A percentile compares a stretch with the other conserved stretches of the same genome.
Conservation (phyloP, 768 basidiomycete genomes). For the Mycena alexandri region DNA sequence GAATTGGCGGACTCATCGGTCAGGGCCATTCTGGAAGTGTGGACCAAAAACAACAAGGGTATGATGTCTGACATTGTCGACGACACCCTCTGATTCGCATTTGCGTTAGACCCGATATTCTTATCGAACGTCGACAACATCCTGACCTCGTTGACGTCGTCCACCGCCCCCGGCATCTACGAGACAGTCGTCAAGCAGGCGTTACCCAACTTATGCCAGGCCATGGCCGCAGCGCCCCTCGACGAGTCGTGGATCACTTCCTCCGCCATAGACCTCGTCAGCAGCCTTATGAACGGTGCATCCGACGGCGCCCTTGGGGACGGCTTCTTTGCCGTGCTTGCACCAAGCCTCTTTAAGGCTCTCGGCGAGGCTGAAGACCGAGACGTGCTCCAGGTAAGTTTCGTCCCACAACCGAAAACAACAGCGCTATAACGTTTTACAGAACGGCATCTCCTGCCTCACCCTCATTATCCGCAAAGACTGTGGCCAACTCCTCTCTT, state of each 20-base stretch:
- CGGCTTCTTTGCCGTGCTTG: conserved; percentile 83
- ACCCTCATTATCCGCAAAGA: conserved; percentile 92
- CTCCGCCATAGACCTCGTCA: conserved; percentile 86
- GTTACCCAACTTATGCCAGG: conserved; percentile 77
- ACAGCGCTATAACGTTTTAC: conserved; percentile 5
- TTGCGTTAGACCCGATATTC: conserved; percentile 81
- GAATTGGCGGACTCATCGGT: conserved; percentile 78
- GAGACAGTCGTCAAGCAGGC: conserved; percentile 79
- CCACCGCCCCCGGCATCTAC: conserved; percentile 72
- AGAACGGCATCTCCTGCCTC: conserved; percentile 88
- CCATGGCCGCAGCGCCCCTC: conserved; percentile 68
- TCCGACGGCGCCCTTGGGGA: conserved; percentile 76
- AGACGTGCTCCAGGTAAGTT: conserved; percentile 79
- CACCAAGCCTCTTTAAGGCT: conserved; percentile 79
- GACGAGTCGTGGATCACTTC: conserved; percentile 82
- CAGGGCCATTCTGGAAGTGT: conserved; percentile 79
- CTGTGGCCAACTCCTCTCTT: conserved; percentile 81
- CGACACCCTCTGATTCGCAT: conserved; percentile 1
- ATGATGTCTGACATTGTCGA: neutral
- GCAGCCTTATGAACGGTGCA: conserved; percentile 77
- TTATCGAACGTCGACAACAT: conserved; percentile 89
- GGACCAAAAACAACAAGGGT: conserved; percentile 92
- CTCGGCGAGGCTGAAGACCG: conserved; percentile 83
- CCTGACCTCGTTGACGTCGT: conserved; percentile 75
- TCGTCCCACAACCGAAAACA: conserved; percentile 9